Evolutionary conservation across 2,329 filamentous ascomycete genomes (phyloP), one percentile per base, ranked within the genome.

Genomic region (Xylaria sp.): DNA sequence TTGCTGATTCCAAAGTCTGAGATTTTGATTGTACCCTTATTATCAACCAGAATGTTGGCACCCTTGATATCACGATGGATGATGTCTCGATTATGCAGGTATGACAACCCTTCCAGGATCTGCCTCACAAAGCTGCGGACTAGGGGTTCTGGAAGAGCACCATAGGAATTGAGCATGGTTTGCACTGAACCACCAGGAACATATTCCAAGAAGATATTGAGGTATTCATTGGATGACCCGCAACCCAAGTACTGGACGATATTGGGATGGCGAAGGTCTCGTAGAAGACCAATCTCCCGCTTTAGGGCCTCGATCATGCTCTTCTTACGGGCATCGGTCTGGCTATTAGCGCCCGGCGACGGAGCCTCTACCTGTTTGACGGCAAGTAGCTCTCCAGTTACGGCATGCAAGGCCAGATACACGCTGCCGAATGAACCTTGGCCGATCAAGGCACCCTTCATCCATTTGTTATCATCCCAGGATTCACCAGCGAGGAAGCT

Each of bases 131-230:
- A 99, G 78, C 95, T 97, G 74, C 94, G 90, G 63, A 98, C 94
- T 61, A 99, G 84, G 1, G 93, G 93, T 76, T 99, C 95, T 17
- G 92, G 91, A 57, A 99, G 87, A 7, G 94, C 94, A 63, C 96
- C 96, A 76, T 99, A 99, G 70, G 96, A 97, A 80, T 97, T 95
- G 68, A 99, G 89, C 94, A 99, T 98, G 9, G 92, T 96, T 69
- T 96, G 95, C 25, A 99, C 96, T 12, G 94, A 98, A 47, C 95
- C 95, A 78, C 95, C 95, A 15, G 95, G 92, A 33, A 99, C 95
- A 76, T 99, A 99, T 78, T 99, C 95, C 74, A 99, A 88, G 88
- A 99, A 99, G 90, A 99, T 99, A 81, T 99, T 99, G 72, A 99
- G 88, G 76, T 94, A 90, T 58, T 94, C 90, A 17, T 92, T 88